Evolutionary conservation across 2,329 filamentous ascomycete species (phyloP), one percentile per base, ranked within the genome.

Genomic region (Didymella lethalis): DNA sequence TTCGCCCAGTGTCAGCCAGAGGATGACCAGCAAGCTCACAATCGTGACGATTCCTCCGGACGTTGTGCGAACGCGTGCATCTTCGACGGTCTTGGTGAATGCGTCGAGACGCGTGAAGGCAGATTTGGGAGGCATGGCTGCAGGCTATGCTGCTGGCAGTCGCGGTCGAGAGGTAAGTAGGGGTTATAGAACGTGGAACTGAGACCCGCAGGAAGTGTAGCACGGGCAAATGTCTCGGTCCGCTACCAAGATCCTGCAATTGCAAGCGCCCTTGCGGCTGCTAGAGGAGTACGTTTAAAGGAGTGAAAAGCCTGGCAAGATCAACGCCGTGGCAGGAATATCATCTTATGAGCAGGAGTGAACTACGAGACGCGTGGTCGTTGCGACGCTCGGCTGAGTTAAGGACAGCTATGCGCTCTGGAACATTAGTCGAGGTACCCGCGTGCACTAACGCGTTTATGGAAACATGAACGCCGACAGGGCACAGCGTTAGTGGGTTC

Each of bases 71-170:
- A 99, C 88, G 71, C 95, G 88, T 67, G 96, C 95, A 87, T 99
- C 95, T 78, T 99, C 95, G 69, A 99, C 95, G 12, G 95, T 99
- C 82, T 99, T 99, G 50, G 94, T 97, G 78, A 99, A 99, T 84
- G 95, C 95, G 80, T 99, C 95, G 65, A 99, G 91, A 86, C 90
- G 90, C 60, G 91, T 97, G 77, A 99, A 97, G 78, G 95, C 89
- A 69, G 92, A 96, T 83, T 96, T 97, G 74, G 89, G 82, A 66
- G 93, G 84, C 95, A 98, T 98, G 51, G 70, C 61, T 61, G 55
- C 53, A 49, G 55, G 34, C 40, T 26, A 48, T 57, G 61, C 62
- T 62, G 43, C 62, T 53, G 45, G 53, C 32, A 54, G 40, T 46
- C 20, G 43, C 29, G 38, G 14, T 53, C 23, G 55, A 54, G 28